Evolutionary conservation across 768 basidiomycete genomes (phyloP), one percentile per base, ranked within the genome.

Genomic region (Exidia glandulosa): DNA sequence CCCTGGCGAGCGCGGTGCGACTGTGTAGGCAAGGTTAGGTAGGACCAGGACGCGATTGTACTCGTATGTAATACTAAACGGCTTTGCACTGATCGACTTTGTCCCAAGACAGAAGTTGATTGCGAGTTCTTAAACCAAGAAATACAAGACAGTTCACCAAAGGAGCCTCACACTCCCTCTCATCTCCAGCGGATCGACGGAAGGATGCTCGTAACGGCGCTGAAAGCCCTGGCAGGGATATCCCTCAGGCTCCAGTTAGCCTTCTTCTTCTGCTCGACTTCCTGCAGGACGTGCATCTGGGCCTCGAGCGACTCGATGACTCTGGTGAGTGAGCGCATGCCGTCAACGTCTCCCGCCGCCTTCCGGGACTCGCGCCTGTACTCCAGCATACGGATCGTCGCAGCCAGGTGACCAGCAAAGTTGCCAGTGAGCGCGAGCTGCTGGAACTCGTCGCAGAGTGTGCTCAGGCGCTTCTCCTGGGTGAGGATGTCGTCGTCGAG

Each of bases 1-100:
- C 64, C 89, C 89, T 2, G 88, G 88, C 3, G 78, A 70, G 58
- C 69, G 76, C 16, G 84, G 75, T 25, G 7, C 50, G 19, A 54
- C 50, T 10, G 50, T 2, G 50, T 54, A 31, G n/a, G n/a, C n/a
- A n/a, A n/a, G n/a, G n/a, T n/a, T n/a, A n/a, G n/a, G n/a, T n/a
- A n/a, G n/a, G n/a, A n/a, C n/a, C n/a, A n/a, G n/a, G n/a, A n/a
- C n/a, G n/a, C n/a, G n/a, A n/a, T n/a, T n/a, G n/a, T n/a, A n/a
- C n/a, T n/a, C n/a, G n/a, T n/a, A n/a, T n/a, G n/a, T n/a, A n/a
- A n/a, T n/a, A n/a, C n/a, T n/a, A n/a, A n/a, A n/a, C n/a, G n/a
- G n/a, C n/a, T n/a, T n/a, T n/a, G n/a, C n/a, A n/a, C n/a, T n/a
- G n/a, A n/a, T n/a, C n/a, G n/a, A n/a, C n/a, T n/a, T n/a, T n/a